These are phyloP conservation scores for Pichia terricola DNA, from an alignment of 1,139 yeast genomes.

Conservation along the genomic window DNA sequence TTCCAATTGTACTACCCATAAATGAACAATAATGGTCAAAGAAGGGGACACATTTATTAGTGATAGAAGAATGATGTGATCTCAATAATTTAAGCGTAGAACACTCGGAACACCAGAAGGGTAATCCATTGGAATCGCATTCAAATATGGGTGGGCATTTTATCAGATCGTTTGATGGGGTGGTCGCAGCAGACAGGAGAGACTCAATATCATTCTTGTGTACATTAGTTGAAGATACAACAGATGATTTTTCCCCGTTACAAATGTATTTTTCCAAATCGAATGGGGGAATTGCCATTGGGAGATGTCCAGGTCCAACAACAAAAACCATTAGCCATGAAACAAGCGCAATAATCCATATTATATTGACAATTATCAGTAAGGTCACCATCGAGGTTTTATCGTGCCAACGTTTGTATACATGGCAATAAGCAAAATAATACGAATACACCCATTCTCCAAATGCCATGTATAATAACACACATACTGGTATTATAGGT, in stretches of 20 bases:
- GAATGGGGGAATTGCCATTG: constrained; percentile 23
- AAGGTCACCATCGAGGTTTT: constrained; percentile 25
- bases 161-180: background rate
- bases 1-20: constrained; percentile 53
- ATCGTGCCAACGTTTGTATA: constrained; percentile 14
- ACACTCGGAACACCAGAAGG: constrained; percentile 50
- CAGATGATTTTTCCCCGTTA: constrained; percentile 10
- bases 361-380: constrained; percentile 22
- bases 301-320: constrained; percentile 24
- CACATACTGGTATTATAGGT: constrained; percentile 13
- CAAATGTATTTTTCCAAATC: constrained; percentile 18
- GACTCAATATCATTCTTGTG: background rate
- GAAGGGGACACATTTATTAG: constrained; percentile 39
- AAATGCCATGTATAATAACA: constrained; percentile 21
- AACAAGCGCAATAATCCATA: constrained; percentile 8
- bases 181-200: background rate
- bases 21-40: constrained; percentile 64
- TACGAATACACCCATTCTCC: constrained; percentile 25
- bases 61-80: constrained; percentile 44
- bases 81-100: constrained; percentile 45
- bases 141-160: constrained; percentile 40
- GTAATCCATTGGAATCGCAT: constrained; percentile 53
- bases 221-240: too few relatives aligned
- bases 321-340: constrained; percentile 20
- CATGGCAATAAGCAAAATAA: constrained; percentile 23